Percentiles rank a stretch among this genome's conserved stretches.
phyloP scores from a whole-genome alignment of 169 alveolate species.

The Theileria parva region DNA sequence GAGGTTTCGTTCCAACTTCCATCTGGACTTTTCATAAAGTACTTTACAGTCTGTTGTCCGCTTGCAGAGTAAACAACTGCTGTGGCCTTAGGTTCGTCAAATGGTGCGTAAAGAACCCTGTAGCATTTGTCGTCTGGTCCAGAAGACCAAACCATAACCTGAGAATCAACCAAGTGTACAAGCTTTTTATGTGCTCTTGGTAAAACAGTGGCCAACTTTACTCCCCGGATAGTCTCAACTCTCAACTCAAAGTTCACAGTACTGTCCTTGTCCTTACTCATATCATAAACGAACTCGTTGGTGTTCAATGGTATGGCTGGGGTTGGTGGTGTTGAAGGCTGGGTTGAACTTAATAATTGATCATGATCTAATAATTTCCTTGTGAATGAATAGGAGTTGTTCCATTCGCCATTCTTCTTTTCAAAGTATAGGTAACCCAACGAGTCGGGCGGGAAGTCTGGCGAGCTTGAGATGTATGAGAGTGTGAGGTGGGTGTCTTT shows the following conservation, averaged over 20 bases:
- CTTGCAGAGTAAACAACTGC: not conserved
- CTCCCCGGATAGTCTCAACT: not conserved
- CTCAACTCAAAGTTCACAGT: not conserved
- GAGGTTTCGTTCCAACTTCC: conserved; percentile 3
- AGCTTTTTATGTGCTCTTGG: not conserved
- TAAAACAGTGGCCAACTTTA: not conserved
- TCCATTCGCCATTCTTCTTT: not conserved
- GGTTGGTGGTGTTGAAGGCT: not conserved
- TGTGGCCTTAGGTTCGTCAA: not conserved
- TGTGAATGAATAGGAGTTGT: not conserved
- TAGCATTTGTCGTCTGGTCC: not conserved
- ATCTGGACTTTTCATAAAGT: not conserved
- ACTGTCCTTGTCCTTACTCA: not conserved
- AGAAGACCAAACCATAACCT: not conserved
- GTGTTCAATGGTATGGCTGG: not conserved
- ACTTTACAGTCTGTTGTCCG: not conserved
- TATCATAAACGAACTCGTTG: not conserved
- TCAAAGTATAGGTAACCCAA: not conserved
- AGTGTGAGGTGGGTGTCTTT: not conserved
- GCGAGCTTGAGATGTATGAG: not conserved
- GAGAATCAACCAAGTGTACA: not conserved
- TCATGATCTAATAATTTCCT: conserved; percentile 9
- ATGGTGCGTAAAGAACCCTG: not conserved
- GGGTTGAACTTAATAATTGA: not conserved
- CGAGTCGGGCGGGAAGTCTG: not conserved